These are phyloP conservation scores for Glarea lozoyensis DNA, from an alignment of 495 filamentous ascomycete species.

Conservation along the genomic window DNA sequence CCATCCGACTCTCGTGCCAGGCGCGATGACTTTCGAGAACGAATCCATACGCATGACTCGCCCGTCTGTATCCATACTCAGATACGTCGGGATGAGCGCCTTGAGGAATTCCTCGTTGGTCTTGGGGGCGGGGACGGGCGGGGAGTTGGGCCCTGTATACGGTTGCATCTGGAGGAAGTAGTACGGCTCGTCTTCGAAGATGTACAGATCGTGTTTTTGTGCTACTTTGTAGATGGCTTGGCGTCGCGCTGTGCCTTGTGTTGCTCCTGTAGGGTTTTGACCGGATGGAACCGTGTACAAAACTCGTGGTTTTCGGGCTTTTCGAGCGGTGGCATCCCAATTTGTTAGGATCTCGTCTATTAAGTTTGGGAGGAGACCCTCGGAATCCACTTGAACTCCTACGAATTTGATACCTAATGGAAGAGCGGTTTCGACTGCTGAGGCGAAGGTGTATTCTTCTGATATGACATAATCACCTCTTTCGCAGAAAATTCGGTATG, in stretches of 20 bases:
- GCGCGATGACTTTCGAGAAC: slow-evolving; percentile 75
- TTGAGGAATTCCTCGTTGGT: slow-evolving; percentile 35
- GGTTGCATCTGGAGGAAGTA: slow-evolving; percentile 94
- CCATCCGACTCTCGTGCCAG: slow-evolving; percentile 71
- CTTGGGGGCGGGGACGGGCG: slow-evolving; percentile 27
- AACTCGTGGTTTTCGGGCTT: slow-evolving; percentile 61
- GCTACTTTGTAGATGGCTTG: slow-evolving; percentile 65
- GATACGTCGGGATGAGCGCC: slow-evolving; percentile 47
- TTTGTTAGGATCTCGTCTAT: slow-evolving; percentile 20
- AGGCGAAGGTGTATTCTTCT: slow-evolving; percentile 81
- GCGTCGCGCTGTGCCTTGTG: slow-evolving; percentile 56
- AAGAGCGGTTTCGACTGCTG: slow-evolving; percentile 69
- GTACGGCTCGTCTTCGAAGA: slow-evolving; percentile 96
- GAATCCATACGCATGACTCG: slow-evolving; percentile 67
- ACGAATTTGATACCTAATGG: slow-evolving; percentile 68
- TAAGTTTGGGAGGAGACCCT: slow-evolving; percentile 59
- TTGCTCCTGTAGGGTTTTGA: slow-evolving; percentile 90
- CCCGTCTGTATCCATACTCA: slow-evolving; percentile 58
- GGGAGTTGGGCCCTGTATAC: slow-evolving; percentile 48
- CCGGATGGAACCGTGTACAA: slow-evolving; percentile 81
- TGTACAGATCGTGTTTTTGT: slow-evolving; percentile 74
- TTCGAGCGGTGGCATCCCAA: slow-evolving; percentile 28
- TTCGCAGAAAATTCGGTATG: slow-evolving; percentile 68
- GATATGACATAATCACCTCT: slow-evolving; percentile 64
- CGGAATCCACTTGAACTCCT: slow-evolving; percentile 66